A percentile compares a stretch with the other conserved stretches of the same genome.
phyloP scores from a whole-genome alignment of 2,329 filamentous ascomycete species.

The Aquanectria penicillioides region DNA sequence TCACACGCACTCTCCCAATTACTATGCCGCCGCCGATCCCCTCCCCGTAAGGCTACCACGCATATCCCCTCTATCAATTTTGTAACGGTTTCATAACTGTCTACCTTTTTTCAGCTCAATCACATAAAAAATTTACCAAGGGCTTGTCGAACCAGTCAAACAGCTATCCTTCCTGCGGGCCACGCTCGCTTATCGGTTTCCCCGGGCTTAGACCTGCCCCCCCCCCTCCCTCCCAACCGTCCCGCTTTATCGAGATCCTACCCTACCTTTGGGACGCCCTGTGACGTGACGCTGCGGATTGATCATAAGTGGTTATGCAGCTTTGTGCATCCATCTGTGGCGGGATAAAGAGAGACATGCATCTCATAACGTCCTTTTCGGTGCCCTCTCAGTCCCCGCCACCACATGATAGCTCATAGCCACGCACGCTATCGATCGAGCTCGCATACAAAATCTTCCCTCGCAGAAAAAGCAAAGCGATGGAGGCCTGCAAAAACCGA shows the following conservation, averaged over 20 bases:
- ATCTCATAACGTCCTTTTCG: neutral
- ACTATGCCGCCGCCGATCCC: conserved; percentile 3
- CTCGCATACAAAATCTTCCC: neutral
- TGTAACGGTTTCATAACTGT: neutral
- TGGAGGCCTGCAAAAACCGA: neutral
- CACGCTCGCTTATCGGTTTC: conserved; percentile 12
- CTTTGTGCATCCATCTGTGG: neutral
- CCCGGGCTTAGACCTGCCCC: neutral
- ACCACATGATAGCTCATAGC: too few relatives aligned
- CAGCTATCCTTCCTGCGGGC: neutral
- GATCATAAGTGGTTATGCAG: too few relatives aligned
- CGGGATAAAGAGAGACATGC: conserved; percentile 15
- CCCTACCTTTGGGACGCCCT: neutral
- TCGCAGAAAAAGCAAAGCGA: neutral
- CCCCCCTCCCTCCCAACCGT: neutral
- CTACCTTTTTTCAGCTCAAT: neutral
- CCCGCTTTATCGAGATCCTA: neutral
- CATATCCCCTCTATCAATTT: too few relatives aligned
- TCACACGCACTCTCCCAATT: neutral
- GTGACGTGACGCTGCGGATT: conserved; percentile 6
- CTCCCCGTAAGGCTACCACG: neutral
- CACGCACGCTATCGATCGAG: neutral
- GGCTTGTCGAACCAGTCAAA: neutral
- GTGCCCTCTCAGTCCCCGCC: neutral
- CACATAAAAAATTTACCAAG: too few relatives aligned